Conservation (phyloP, 1,139 yeast genomes). For the Blastobotrys serpentis region DNA sequence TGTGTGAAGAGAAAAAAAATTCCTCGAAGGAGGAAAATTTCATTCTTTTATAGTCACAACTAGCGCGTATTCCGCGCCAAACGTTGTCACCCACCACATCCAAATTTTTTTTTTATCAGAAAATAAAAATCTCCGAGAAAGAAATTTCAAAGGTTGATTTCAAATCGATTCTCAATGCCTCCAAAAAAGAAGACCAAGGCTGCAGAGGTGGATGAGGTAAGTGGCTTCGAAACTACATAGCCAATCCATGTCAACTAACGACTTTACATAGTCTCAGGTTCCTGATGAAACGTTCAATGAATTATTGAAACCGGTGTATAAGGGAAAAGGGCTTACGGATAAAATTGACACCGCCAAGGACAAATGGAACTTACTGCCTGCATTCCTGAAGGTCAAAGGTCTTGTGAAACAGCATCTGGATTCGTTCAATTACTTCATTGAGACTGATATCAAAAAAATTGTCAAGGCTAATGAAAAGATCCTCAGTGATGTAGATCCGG, state of each 20-base stretch:
- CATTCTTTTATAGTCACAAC: background rate
- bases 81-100: background rate
- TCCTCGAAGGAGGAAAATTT: background rate
- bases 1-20: background rate
- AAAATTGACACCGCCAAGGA: conserved; percentile 86
- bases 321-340: conserved; percentile 84
- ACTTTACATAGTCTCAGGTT: background rate
- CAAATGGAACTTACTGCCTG: conserved; percentile 95
- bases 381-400: conserved; percentile 92
- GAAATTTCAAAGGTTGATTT: background rate
- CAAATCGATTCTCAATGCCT: conserved; percentile 9
- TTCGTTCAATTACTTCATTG: conserved; percentile 94
- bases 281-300: conserved; percentile 53
- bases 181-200: conserved; percentile 7
- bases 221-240: too few species aligned
- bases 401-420: conserved; percentile 95
- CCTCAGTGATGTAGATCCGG: conserved; percentile 94
- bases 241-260: too few species aligned
- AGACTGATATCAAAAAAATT: conserved; percentile 87
- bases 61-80: background rate
- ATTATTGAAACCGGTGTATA: conserved; percentile 73
- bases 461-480: conserved; percentile 87
- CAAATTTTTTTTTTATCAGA: background rate
- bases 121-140: background rate
- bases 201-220: background rate